Base-by-base conservation (phyloP, 768 basidiomycete species). In the Termitomyces sp. region DNA sequence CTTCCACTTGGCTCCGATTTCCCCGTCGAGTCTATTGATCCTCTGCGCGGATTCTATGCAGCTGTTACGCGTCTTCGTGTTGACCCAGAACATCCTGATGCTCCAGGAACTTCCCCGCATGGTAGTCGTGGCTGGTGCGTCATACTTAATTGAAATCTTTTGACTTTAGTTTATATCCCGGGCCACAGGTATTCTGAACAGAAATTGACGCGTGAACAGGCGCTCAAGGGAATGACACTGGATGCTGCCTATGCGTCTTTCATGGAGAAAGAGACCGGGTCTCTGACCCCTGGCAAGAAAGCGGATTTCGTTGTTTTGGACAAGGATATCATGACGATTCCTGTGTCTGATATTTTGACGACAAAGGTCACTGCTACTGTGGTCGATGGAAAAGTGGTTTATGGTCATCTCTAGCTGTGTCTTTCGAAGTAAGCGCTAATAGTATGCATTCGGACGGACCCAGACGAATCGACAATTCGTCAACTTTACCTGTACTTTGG, bases 1-100 rank as follows among this genome's bases (percentile, higher is more conserved):
- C 78, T 95, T 2, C 86, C 93, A 0, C 77, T 98, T 1, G 95
- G 96, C 2, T 92, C 93, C 3, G 95, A 98, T 69, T 97, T 98
- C 70, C 96, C 96, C 0, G 86, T 98, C 3, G 95, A 98, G 70
- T 81, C 84, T 10, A 87, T 96, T 53, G 92, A 96, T 65, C 95
- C 96, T 0, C 73, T 98, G 34, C 74, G 89, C 3, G 92, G 92
- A 0, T 95, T 97, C 71, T 93, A 94, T 63, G 94, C 96, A 5
- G 92, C 93, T 0, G 80, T 94, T 2, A 79, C 92, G 1, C 81
- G 95, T 14, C 75, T 92, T 5, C 41, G 41, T 34, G 29, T 41
- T 13, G 53, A 62, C 27, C 44, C 57, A 31, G 53, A 31, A 47
- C 34, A 58, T 37, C 57, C 46, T 13, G 79, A 81, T 24, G 74